A percentile compares a stretch with the other conserved stretches of the same genome.
phyloP scores from a whole-genome alignment of 768 basidiomycete genomes.

The Piloderma croceum region DNA sequence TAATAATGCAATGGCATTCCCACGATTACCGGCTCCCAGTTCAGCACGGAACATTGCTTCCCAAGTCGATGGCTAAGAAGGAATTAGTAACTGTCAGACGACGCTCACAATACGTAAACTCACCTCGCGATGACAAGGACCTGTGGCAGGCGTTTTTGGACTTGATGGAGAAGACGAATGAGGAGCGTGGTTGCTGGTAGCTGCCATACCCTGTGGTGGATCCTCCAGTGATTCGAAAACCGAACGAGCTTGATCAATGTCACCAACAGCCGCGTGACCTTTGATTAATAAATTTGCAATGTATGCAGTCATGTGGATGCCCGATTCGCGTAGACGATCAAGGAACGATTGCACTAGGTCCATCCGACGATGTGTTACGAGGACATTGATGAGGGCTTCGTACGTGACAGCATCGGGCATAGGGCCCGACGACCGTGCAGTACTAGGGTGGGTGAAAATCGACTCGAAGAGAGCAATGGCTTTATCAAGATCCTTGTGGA shows the following conservation, averaged over 20 bases:
- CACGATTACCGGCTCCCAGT: conserved; percentile 68
- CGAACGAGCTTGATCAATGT: conserved; percentile 63
- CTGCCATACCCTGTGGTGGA: conserved; percentile 78
- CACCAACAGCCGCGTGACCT: conserved; percentile 60
- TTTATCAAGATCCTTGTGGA: conserved; percentile 66
- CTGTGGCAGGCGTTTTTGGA: conserved; percentile 34
- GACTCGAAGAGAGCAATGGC: conserved; percentile 76
- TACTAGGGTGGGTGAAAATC: conserved; percentile 51
- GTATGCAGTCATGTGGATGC: conserved; percentile 90
- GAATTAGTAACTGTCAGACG: conserved; percentile 5
- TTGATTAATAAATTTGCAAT: conserved; percentile 45
- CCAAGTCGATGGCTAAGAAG: conserved; percentile 77
- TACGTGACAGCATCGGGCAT: conserved; percentile 80
- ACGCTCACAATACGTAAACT: conserved; percentile 17
- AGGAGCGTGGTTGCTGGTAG: conserved; percentile 80
- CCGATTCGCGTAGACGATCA: conserved; percentile 49
- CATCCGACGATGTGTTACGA: conserved; percentile 70
- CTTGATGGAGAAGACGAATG: conserved; percentile 45
- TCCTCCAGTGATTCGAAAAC: conserved; percentile 81
- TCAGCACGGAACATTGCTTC: conserved; percentile 95
- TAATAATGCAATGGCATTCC: conserved; percentile 63
- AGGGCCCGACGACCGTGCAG: conserved; percentile 21
- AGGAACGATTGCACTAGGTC: conserved; percentile 73
- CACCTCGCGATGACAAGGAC: conserved; percentile 82
- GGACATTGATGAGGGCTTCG: conserved; percentile 85